phyloP scores from a whole-genome alignment of 768 basidiomycete species.

The Cystobasidium onofrii region DNA sequence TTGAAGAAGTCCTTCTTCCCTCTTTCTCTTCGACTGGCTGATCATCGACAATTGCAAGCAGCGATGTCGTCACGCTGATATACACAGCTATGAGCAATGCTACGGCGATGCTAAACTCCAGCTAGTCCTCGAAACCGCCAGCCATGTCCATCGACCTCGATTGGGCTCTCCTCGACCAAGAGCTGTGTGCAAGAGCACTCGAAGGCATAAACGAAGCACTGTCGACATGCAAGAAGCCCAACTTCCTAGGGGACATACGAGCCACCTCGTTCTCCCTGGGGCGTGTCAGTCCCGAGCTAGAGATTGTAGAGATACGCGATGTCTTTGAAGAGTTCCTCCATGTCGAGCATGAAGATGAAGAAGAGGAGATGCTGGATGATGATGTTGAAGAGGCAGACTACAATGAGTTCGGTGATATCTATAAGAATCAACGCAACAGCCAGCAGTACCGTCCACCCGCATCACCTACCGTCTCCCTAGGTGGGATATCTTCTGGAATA shows the following conservation, averaged over 20 bases:
- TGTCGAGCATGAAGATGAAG: conserved; percentile 60
- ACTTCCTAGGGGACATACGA: conserved; percentile 86
- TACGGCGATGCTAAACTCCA: too few relatives aligned
- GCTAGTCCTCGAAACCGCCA: background rate
- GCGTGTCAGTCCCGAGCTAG: conserved; percentile 67
- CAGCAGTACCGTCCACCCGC: background rate
- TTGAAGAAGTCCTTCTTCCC: background rate
- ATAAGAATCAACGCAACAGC: background rate
- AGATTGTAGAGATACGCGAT: conserved; percentile 83
- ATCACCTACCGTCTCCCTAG: background rate
- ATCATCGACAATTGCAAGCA: background rate
- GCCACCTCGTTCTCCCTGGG: conserved; percentile 85
- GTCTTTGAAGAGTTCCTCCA: conserved; percentile 91
- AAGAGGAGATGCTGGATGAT: conserved; percentile 41
- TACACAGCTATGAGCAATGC: too few relatives aligned
- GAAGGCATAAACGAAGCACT: conserved; percentile 73
- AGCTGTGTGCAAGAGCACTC: conserved; percentile 62
- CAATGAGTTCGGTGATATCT: background rate
- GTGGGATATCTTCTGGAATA: background rate
- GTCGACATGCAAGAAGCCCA: conserved; percentile 58
- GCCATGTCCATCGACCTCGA: conserved; percentile 93
- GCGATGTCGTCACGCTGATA: background rate
- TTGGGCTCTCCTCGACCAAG: conserved; percentile 72
- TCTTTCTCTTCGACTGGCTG: background rate
- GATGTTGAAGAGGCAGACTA: background rate